phyloP scores from a whole-genome alignment of 106 monocot genomes.

The Posidonia australis region DNA sequence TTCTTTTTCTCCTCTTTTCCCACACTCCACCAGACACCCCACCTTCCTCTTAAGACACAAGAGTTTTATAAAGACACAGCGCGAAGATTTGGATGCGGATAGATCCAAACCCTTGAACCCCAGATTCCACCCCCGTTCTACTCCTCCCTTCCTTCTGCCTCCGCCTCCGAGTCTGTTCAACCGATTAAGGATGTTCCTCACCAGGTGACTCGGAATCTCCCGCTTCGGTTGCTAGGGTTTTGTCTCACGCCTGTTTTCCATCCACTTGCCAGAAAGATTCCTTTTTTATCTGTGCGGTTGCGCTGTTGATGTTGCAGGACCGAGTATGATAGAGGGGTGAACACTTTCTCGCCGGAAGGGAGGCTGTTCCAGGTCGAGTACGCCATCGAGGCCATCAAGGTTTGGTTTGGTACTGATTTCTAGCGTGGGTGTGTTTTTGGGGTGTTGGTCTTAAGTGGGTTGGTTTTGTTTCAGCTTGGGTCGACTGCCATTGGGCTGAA shows the following conservation, averaged over 20 bases:
- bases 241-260: neutral
- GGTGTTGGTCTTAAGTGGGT: neutral
- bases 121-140: no score
- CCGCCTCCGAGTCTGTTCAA: neutral
- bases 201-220: neutral
- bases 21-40: no score
- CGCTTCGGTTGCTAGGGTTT: neutral
- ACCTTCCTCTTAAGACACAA: no score
- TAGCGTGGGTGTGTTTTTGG: neutral
- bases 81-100: no score
- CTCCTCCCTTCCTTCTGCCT: no score
- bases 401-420: slow-evolving; percentile 1
- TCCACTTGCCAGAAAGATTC: neutral
- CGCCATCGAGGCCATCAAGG: slow-evolving; percentile 98
- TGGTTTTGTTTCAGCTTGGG: slow-evolving; percentile 38
- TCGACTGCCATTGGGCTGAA: slow-evolving; percentile 86
- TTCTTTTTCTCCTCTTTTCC: neutral
- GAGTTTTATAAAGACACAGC: no score
- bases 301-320: slow-evolving; percentile 32
- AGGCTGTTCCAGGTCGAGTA: slow-evolving; percentile 93
- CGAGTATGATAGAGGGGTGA: slow-evolving; percentile 92
- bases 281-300: neutral
- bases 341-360: slow-evolving; percentile 96
- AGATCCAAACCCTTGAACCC: no score
- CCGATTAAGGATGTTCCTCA: slow-evolving; percentile 13